These are phyloP conservation scores for Phycomyces nitens DNA, from an alignment of 192 early-diverging fungal genomes.

Conservation along the genomic window DNA sequence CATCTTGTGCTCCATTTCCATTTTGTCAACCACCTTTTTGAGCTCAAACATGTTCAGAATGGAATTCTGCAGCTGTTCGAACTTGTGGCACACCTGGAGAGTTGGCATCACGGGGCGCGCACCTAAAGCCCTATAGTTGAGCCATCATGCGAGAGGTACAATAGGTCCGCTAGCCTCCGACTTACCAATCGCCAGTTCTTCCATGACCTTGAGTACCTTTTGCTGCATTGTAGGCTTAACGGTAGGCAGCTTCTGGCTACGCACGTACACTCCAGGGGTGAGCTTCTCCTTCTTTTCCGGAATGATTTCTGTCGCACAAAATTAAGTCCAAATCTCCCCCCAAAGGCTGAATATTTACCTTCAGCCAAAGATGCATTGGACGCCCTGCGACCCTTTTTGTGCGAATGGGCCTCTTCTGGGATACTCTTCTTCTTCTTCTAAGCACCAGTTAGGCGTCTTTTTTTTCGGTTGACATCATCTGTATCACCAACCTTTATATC, in stretches of 20 bases:
- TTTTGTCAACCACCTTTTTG: slow-evolving; percentile 78
- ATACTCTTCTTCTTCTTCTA: slow-evolving; percentile 33
- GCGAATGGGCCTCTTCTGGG: slow-evolving; percentile 9
- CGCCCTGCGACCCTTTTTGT: slow-evolving; percentile 26
- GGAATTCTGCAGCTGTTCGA: slow-evolving; percentile 70
- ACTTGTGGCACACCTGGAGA: slow-evolving; percentile 71
- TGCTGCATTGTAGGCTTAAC: slow-evolving; percentile 48
- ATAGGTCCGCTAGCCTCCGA: neutral
- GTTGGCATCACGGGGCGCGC: slow-evolving; percentile 83
- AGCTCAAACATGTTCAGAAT: slow-evolving; percentile 77
- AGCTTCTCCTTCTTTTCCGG: slow-evolving; percentile 51
- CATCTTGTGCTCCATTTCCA: slow-evolving; percentile 60
- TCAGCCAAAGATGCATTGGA: slow-evolving; percentile 23
- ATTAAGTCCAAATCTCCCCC: too few relatives aligned
- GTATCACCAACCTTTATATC: slow-evolving; percentile 23
- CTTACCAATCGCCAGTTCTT: slow-evolving; percentile 55
- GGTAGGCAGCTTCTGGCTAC: slow-evolving; percentile 55
- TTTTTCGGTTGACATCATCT: neutral
- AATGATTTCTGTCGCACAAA: slow-evolving; percentile 1
- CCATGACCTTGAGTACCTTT: slow-evolving; percentile 51
- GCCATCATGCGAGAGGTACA: neutral
- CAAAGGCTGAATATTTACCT: too few relatives aligned
- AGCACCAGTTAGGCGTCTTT: neutral
- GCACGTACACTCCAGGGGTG: slow-evolving; percentile 59
- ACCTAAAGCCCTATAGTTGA: slow-evolving; percentile 7